Base-by-base conservation (phyloP, 2,329 filamentous ascomycete genomes). In the Aspergillus latus region DNA sequence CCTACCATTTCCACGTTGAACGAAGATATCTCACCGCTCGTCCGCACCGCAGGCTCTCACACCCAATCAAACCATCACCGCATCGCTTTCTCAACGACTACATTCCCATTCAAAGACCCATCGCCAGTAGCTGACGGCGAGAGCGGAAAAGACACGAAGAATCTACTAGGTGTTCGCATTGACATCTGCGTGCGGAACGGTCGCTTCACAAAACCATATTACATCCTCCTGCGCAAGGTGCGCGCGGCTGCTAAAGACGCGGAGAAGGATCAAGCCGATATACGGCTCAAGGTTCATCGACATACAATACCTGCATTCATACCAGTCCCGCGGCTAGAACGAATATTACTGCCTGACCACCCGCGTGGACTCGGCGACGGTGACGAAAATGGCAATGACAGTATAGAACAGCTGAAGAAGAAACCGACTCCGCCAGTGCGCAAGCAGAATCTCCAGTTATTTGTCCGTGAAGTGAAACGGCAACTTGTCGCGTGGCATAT, bases 301-400 rank as follows among this genome's bases (percentile, higher is more conserved):
- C 77, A 79, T 62, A 79, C 77, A 0, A 72, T 79, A n/a, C 77
- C 77, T 4, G 65, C 71, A 0, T 76, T 78, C 52, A 76, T 79
- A 15, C 68, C 76, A 0, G 54, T 79, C 8, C 57, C 69, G 8
- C 69, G 68, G 34, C 62, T 79, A 9, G 74, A 74, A 60, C 57
- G 65, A 13, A 59, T 62, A 11, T 77, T 60, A 42, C 16, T 63
- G 9, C 68, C 78, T 1, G 62, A 68, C 5, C 59, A 11, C 13
- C 44, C 15, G 4, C 6, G 11, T 15, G 30, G 4, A 58, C 64
- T 1, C 3, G 52, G 55, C 1, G 61, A 45, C 0, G 64, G 60
- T 5, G 61, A 62, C 2, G 58, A 57, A 2, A 61, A 63, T 30
- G 59, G 56, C 21, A 21, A 21, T 15, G 53, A 54, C 30, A 13